Evolutionary conservation across 202 grass and related monocot species (phyloP).

Genomic region (Carex sylvatica): DNA sequence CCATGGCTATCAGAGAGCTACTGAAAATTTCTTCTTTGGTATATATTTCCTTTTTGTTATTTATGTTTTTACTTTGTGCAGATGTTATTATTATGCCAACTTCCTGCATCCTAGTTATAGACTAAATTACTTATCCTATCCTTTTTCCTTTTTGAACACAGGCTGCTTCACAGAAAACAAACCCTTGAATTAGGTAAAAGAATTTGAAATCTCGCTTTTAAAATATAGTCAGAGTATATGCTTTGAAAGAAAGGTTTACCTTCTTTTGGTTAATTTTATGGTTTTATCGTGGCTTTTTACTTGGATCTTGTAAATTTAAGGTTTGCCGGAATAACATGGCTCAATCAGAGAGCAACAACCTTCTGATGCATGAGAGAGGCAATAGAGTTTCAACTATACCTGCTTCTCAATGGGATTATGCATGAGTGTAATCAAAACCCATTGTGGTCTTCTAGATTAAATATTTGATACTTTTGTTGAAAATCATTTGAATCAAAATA

Average conservation of each 20-base stretch:
- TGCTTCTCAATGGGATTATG: background rate
- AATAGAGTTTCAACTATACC: background rate
- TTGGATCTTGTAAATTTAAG: background rate
- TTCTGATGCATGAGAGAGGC: background rate
- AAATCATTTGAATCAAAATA: background rate
- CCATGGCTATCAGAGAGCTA: conserved; percentile 88
- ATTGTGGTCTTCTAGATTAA: background rate
- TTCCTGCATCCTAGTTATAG: background rate
- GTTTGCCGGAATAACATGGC: background rate
- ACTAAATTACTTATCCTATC: conserved; percentile 1
- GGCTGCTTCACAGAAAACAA: conserved; percentile 75
- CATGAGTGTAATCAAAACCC: background rate
- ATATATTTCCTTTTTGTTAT: conserved; percentile 24
- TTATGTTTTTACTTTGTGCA: conserved; percentile 9
- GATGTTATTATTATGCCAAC: background rate
- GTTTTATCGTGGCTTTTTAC: background rate
- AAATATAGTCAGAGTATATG: conserved; percentile 15
- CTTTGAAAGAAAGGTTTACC: background rate
- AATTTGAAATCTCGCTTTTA: conserved; percentile 18
- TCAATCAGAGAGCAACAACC: background rate
- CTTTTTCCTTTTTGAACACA: conserved; percentile 38
- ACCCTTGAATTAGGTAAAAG: conserved; percentile 35
- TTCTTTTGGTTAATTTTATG: conserved; percentile 8
- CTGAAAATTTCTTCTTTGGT: conserved; percentile 82
- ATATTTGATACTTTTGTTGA: background rate